Base-by-base conservation (phyloP, 2,329 filamentous ascomycete genomes). In the Pseudopithomyces chartarum region DNA sequence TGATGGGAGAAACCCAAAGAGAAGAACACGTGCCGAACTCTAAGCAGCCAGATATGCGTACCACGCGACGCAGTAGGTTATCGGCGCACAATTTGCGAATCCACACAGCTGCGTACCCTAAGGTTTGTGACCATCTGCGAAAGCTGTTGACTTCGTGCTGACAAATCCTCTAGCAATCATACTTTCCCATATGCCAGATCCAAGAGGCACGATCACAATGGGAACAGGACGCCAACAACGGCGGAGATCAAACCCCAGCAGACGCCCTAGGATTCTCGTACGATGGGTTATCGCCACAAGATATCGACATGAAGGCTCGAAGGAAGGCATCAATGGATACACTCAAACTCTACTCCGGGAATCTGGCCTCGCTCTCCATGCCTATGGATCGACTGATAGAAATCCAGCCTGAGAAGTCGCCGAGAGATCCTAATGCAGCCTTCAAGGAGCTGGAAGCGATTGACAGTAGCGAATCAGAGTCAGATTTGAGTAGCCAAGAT, bases 1-100 rank as follows among this genome's bases (percentile, higher is more conserved):
- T 23, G 36, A 51, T 51, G 48, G 48, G 42, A 5, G 38, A 33
- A 12, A 17, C 13, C 7, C 19, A 20, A 11, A 20, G 13, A 49
- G 32, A 33, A 40, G 22, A 42, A 51, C 36, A 36, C 5, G 12
- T 20, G 2, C 23, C 23, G n/a, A 29, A 26, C 6, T 17, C 23
- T 23, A 46, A 15, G 10, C 43, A 33, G 17, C 20, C 22, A 8
- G 34, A 29, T 6, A 51, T 42, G 20, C 23, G 15, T 17, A 34
- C n/a, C 23, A 51, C 42, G 22, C 48, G 48, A 51, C 36, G 48
- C 20, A 51, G 38, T 26, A 42, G 43, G 26, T 48, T 75, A 38
- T 73, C 72, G 1, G 68, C 72, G 43, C 67, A 70, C 44, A 75
- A 74, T 55, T 42, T 75, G 29, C 62, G 65, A 46, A 54, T 68